Base-by-base conservation (phyloP, 352 stramenopile species). In the Pythium guiyangense region DNA sequence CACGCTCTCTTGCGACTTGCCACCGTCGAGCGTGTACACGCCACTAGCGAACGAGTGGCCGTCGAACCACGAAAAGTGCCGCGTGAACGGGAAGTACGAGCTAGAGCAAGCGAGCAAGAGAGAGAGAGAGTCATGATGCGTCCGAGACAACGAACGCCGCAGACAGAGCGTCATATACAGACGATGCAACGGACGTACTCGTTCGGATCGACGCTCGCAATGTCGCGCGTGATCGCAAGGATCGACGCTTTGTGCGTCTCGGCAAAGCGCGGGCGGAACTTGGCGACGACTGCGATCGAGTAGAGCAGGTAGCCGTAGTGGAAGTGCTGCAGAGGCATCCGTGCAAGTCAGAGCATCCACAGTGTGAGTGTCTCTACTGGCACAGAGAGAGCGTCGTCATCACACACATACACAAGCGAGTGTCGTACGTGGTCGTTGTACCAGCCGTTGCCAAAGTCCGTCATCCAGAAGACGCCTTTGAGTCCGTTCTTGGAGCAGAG, bases 51-150 rank as follows among this genome's bases (percentile, higher is more conserved):
- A 99, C 49, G 92, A 98, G 65, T 99, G 94, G 47, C 92, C 88
- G 61, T 99, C 96, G 70, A 97, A 99, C 88, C 94, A 98, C 54
- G 96, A 97, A 62, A 98, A 98, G 67, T 98, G 92, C 27, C 96
- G 82, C n/a, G 92, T 85, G 48, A 96, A 80, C 15, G 94, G 92
- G 50, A 88, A 98, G 86, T 88, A 89, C 6, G 58, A 69, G 57
- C 82, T 92, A 60, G 20, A n/a, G n/a, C n/a, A n/a, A n/a, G n/a
- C n/a, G n/a, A n/a, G n/a, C n/a, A n/a, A 66, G 3, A 52, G 17
- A 43, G 14, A 0, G 22, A 22, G 1, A 22, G 22, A 10, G 53
- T 18, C 1, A 61, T 54, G 62, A 59, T 14, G 61, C 5, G 15
- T 35, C 26, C 9, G 44, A 40, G 47, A 43, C 35, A 50, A 53